These are phyloP conservation scores for Macroventuria anomochaeta DNA, from an alignment of 2,329 filamentous ascomycete species.

Conservation along the genomic window DNA sequence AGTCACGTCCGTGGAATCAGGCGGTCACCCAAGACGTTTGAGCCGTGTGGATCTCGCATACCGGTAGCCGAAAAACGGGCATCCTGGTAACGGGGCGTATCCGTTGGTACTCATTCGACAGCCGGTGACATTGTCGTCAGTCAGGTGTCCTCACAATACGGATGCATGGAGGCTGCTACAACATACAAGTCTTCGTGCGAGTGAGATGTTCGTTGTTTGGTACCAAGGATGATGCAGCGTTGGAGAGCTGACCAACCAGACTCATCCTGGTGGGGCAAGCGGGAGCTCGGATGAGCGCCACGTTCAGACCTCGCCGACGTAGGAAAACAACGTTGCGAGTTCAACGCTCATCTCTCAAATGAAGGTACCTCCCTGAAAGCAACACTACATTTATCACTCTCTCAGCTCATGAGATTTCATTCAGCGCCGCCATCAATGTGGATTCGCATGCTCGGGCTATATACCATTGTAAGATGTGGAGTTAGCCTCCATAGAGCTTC, in stretches of 20 bases:
- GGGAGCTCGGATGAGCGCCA: background rate
- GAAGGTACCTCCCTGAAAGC: no score
- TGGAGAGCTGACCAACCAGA: no score
- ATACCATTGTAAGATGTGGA: background rate
- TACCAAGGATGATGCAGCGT: no score
- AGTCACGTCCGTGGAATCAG: background rate
- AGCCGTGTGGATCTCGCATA: slow-evolving; percentile 9
- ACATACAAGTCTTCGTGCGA: no score
- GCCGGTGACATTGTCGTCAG: no score
- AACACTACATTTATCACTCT: background rate
- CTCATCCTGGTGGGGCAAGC: background rate
- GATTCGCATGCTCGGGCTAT: background rate
- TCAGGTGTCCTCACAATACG: no score
- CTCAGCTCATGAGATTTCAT: background rate
- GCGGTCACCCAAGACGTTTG: slow-evolving; percentile 9
- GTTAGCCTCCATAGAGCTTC: background rate
- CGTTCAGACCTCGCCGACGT: no score
- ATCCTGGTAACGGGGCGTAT: background rate
- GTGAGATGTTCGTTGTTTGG: no score
- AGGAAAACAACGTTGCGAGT: no score
- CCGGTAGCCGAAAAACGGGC: slow-evolving; percentile 14
- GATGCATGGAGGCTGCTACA: no score
- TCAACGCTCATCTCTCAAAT: no score
- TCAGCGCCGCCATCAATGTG: background rate
- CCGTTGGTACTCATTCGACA: no score